Conservation (phyloP, 768 basidiomycete genomes). For the Mycena belliarum region DNA sequence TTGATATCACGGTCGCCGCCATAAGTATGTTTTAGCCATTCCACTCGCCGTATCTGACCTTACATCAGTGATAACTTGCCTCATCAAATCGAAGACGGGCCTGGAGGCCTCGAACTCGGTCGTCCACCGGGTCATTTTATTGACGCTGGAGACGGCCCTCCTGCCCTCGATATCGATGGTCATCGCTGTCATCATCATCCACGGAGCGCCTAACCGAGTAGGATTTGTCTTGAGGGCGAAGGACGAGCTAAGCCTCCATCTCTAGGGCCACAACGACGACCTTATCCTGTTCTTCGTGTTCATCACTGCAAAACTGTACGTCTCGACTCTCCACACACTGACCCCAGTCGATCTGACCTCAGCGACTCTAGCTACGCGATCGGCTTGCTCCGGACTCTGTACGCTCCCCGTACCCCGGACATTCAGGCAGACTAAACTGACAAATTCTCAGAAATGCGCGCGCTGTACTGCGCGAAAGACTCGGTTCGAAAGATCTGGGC, state of each 20-base stretch:
- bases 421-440: neutral
- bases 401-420: neutral
- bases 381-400: constrained; percentile 40
- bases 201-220: constrained; percentile 29
- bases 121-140: constrained; percentile 32
- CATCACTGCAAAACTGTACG: constrained; percentile 50
- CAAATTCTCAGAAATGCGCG: constrained; percentile 30
- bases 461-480: constrained; percentile 33
- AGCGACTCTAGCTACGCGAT: constrained; percentile 27
- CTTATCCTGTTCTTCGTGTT: constrained; percentile 50
- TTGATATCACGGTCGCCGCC: constrained; percentile 36
- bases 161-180: constrained; percentile 36
- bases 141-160: constrained; percentile 35
- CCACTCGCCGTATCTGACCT: neutral
- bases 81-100: constrained; percentile 31
- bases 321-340: constrained; percentile 27
- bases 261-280: constrained; percentile 35
- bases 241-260: no score
- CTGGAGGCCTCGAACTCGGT: constrained; percentile 34
- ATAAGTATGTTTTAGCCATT: neutral
- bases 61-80: constrained; percentile 13
- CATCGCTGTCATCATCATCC: constrained; percentile 30
- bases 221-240: no score
- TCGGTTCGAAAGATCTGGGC: constrained; percentile 43
- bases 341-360: constrained; percentile 33